Evolutionary conservation across 768 basidiomycete genomes (phyloP).

Genomic region (Leccinum rimulosum): DNA sequence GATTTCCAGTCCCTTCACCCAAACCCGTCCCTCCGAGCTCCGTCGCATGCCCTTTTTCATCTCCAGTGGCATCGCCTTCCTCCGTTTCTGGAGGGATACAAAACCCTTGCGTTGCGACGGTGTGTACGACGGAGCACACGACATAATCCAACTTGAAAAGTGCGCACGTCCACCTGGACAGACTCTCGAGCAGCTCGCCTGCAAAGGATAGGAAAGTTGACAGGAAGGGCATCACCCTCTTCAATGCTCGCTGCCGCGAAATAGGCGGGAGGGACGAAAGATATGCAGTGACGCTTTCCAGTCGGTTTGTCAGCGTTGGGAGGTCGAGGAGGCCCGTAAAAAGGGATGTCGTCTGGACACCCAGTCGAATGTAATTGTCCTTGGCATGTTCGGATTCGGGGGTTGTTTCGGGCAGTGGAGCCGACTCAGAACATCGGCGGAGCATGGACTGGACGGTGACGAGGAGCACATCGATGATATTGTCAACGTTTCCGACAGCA

Average conservation of each 20-base stretch:
- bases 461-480: constrained; percentile 61
- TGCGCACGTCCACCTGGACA: constrained; percentile 66
- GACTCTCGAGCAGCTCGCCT: constrained; percentile 52
- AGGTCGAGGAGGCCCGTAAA: constrained; percentile 51
- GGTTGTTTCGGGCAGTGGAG: not conserved
- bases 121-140: constrained; percentile 67
- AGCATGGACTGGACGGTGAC: constrained; percentile 63
- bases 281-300: constrained; percentile 39
- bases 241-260: constrained; percentile 35
- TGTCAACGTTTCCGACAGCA: constrained; percentile 28
- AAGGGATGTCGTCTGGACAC: constrained; percentile 42
- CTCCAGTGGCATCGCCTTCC: constrained; percentile 45
- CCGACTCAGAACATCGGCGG: constrained; percentile 34
- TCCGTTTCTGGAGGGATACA: constrained; percentile 86
- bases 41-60: constrained; percentile 37
- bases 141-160: constrained; percentile 84
- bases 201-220: constrained; percentile 57
- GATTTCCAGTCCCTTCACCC: constrained; percentile 79
- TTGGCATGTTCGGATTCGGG: constrained; percentile 29
- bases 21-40: constrained; percentile 77
- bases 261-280: constrained; percentile 37
- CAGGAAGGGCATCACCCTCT: constrained; percentile 73
- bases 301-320: constrained; percentile 37
- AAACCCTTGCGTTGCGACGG: constrained; percentile 83
- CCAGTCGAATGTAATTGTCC: constrained; percentile 53